phyloP scores from a whole-genome alignment of 805 yeast genomes.

The Cyberlindnera xishuangbannaensis region DNA sequence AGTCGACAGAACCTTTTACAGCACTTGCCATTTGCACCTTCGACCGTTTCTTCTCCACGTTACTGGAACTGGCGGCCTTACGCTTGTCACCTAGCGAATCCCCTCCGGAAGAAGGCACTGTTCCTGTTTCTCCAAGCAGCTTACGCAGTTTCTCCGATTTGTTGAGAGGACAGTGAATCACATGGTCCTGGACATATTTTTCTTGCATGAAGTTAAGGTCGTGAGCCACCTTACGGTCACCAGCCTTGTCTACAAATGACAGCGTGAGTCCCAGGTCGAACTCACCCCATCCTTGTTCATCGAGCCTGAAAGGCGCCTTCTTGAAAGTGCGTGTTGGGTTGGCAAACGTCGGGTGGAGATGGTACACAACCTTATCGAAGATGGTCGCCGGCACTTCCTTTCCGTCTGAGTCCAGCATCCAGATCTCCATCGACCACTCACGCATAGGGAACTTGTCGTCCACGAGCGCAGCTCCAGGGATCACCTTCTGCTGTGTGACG shows the following conservation, averaged over 20 bases:
- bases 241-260: conserved; percentile 76
- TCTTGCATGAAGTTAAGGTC: conserved; percentile 83
- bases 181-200: conserved; percentile 72
- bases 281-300: conserved; percentile 98
- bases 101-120: conserved; percentile 64
- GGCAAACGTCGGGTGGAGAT: conserved; percentile 90
- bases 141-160: conserved; percentile 64
- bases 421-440: conserved; percentile 80
- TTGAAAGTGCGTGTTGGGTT: conserved; percentile 81
- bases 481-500: conserved; percentile 77
- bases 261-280: conserved; percentile 81
- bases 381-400: conserved; percentile 79
- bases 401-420: conserved; percentile 72
- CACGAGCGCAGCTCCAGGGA: conserved; percentile 77
- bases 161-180: conserved; percentile 65
- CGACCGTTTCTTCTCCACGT: conserved; percentile 28
- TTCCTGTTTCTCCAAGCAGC: conserved; percentile 74
- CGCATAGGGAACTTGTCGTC: conserved; percentile 94
- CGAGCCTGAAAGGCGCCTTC: conserved; percentile 78
- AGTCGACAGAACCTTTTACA: conserved; percentile 71
- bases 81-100: conserved; percentile 33
- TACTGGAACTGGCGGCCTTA: conserved; percentile 23
- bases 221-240: conserved; percentile 81
- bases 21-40: conserved; percentile 36
- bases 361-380: conserved; percentile 89